Evolutionary conservation across 352 stramenopile genomes (phyloP).

Genomic region (Globisporangium acanthophoron): DNA sequence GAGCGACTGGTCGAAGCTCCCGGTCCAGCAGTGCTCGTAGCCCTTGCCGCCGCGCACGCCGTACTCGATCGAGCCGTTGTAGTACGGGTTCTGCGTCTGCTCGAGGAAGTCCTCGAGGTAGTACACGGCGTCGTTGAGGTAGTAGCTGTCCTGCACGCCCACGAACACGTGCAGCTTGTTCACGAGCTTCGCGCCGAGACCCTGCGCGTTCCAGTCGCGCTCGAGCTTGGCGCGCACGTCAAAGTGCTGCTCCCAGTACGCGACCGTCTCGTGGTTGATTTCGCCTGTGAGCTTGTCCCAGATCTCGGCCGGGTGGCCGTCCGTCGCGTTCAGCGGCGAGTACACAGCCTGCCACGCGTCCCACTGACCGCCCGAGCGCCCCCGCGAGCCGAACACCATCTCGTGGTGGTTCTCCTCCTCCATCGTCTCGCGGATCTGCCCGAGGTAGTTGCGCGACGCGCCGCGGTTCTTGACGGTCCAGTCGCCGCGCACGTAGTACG

Average conservation of each 20-base stretch:
- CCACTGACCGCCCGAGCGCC: conserved; percentile 66
- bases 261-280: conserved; percentile 45
- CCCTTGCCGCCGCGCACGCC: conserved; percentile 58
- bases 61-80: conserved; percentile 71
- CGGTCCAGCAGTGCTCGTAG: conserved; percentile 75
- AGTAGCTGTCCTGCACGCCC: conserved; percentile 71
- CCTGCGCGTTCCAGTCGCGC: conserved; percentile 44
- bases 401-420: conserved; percentile 75
- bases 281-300: conserved; percentile 69
- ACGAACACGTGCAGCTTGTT: conserved; percentile 78
- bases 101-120: conserved; percentile 62
- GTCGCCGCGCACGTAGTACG: conserved; percentile 60
- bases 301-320: conserved; percentile 52
- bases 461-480: conserved; percentile 71
- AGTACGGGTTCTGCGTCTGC: conserved; percentile 54
- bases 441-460: conserved; percentile 53
- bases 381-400: conserved; percentile 49
- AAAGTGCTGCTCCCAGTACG: conserved; percentile 67
- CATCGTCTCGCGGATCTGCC: conserved; percentile 68
- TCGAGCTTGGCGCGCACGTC: conserved; percentile 66
- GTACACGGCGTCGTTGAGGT: conserved; percentile 71
- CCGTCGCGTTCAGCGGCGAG: conserved; percentile 49
- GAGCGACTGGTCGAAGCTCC: conserved; percentile 64
- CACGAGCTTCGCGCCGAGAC: conserved; percentile 55
- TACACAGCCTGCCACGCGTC: conserved; percentile 74